Percentiles rank a stretch among this genome's conserved stretches.
These are phyloP conservation scores for Russula griseocarnosa DNA, from an alignment of 768 basidiomycete species.

Conservation along the genomic window DNA sequence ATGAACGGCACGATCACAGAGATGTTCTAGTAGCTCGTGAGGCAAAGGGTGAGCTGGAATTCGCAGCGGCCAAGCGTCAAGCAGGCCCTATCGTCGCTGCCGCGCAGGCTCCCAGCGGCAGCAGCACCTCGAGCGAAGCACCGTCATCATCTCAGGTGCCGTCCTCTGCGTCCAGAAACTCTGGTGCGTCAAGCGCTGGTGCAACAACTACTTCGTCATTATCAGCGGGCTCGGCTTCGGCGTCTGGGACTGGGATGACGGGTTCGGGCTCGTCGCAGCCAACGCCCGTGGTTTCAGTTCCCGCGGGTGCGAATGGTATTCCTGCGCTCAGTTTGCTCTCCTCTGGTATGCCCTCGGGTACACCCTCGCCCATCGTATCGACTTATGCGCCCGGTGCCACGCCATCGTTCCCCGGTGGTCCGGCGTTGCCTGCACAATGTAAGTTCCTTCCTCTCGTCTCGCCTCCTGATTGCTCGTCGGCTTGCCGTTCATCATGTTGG, in stretches of 20 bases:
- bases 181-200: background rate
- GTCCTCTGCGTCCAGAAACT: background rate
- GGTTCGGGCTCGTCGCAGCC: background rate
- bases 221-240: background rate
- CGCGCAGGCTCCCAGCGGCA: background rate
- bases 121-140: background rate
- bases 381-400: conserved; percentile 58
- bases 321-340: conserved; percentile 59
- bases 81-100: background rate
- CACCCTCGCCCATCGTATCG: conserved; percentile 47
- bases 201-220: background rate
- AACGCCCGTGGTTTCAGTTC: conserved; percentile 7
- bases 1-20: conserved; percentile 23
- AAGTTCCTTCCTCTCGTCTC: conserved; percentile 30
- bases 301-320: conserved; percentile 33
- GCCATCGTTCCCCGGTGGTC: conserved; percentile 62
- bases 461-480: background rate
- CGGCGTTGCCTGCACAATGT: conserved; percentile 63
- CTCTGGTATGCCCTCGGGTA: conserved; percentile 56
- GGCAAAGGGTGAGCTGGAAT: too few relatives aligned
- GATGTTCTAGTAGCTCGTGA: background rate
- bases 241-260: background rate
- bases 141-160: background rate
- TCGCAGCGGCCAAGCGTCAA: conserved; percentile 16
- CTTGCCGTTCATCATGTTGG: background rate